Conservation (phyloP, 495 filamentous ascomycete species). For the Neurospora discreta region DNA sequence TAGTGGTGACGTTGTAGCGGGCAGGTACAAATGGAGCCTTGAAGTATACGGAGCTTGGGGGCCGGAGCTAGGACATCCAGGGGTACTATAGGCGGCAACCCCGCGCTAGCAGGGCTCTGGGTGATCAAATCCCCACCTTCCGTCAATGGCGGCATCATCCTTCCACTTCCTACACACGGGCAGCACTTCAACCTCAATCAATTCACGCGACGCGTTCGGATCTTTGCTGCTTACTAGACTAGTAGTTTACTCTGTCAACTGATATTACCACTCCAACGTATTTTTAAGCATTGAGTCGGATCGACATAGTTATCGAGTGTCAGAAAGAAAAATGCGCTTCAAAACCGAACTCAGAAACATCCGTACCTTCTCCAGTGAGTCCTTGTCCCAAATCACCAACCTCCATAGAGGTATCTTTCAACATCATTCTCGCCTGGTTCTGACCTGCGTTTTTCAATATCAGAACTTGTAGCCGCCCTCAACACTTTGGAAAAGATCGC, state of each 20-base stretch:
- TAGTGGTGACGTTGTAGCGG: not conserved
- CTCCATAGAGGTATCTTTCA: not conserved
- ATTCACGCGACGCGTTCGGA: constrained; percentile 3
- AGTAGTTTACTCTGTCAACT: not conserved
- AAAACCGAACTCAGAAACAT: constrained; percentile 70
- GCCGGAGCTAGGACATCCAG: not conserved
- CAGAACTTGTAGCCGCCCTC: constrained; percentile 78
- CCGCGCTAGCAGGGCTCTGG: not conserved
- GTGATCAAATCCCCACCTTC: not conserved
- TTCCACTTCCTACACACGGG: not conserved
- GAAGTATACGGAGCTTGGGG: not conserved
- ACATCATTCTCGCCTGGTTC: not conserved
- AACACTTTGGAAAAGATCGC: constrained; percentile 82
- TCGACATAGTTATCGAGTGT: not conserved
- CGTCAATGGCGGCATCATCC: not conserved
- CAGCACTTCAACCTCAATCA: not conserved
- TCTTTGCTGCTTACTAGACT: not conserved
- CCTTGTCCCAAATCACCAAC: not conserved
- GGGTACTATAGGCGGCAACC: not conserved
- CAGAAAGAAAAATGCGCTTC: constrained; percentile 56
- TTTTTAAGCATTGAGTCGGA: not conserved
- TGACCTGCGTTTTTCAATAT: not conserved
- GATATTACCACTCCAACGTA: not conserved
- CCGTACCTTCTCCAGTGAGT: constrained; percentile 68
- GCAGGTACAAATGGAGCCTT: not conserved